Evolutionary conservation across 176 grass and related monocot genomes (phyloP), one percentile per base, ranked within the genome.

Genomic region (Oryza meridionalis): DNA sequence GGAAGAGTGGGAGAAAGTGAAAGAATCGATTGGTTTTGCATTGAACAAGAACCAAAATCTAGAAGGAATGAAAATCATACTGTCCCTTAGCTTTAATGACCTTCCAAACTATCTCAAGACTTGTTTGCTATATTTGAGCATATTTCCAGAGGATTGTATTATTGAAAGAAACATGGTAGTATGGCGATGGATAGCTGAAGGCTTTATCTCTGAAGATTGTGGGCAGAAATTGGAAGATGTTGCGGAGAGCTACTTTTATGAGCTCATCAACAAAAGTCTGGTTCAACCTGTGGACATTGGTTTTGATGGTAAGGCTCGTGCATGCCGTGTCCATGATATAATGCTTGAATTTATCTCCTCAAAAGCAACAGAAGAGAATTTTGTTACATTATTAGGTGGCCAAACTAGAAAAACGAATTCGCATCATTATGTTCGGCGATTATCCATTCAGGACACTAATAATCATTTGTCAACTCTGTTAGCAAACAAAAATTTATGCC

Each of bases 41-140:
- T 25, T 86, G 6, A 67, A 77, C 5, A 45, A 7, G 31, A 55
- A n/a, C 22, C 49, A 2, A 1, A 40, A 32, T 40, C 65, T 84
- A 15, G 83, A 78, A 13, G 75, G 66, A 15, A 73, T 73, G 76
- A 79, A 73, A 24, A 47, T 9, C 25, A 79, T 86, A 64, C 16
- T 86, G 17, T 66, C 55, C 2, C 53, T 86, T 4, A 86, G 53
- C 40, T 86, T 78, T 38, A 59, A 85, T 49, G 49, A 64, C 32
- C 53, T 78, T 64, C 53, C 83, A 8, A 13, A 27, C 24, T 4
- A 53, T 29, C 82, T 86, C 21, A 80, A 73, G 69, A 66, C 77
- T 65, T 90, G 88, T 72, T n/a, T 85, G 16, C 37, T 89, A 33
- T 86, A 86, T 50, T 82, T 82, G 24, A 86, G 83, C 47, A 72